These are phyloP conservation scores for Leccinum ponderosum DNA, from an alignment of 1,284 basidiomycete species.

Conservation along the genomic window DNA sequence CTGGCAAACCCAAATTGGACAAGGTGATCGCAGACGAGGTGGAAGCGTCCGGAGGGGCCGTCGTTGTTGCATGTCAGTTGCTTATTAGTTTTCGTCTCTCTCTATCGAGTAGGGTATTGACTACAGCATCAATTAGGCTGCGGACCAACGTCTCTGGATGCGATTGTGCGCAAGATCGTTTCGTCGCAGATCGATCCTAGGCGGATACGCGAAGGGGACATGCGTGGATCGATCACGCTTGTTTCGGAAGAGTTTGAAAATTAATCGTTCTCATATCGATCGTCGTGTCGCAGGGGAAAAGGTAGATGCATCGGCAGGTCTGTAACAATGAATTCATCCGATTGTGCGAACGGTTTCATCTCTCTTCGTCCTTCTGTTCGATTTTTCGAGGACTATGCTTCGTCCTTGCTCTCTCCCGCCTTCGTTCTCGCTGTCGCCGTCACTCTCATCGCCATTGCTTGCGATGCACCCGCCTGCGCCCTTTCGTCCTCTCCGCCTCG, in stretches of 20 bases:
- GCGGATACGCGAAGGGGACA: conserved; percentile 59
- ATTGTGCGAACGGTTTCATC: background rate
- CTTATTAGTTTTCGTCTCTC: background rate
- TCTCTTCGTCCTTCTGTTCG: background rate
- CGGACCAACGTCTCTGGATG: conserved; percentile 73
- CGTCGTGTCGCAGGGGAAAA: background rate
- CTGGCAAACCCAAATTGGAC: conserved; percentile 75
- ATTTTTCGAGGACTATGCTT: background rate
- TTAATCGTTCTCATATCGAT: conserved; percentile 27
- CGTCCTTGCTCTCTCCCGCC: too few relatives aligned
- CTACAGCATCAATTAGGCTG: conserved; percentile 50
- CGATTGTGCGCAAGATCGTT: conserved; percentile 68
- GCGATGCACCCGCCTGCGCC: too few relatives aligned
- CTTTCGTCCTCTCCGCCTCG: too few relatives aligned
- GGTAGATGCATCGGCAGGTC: background rate
- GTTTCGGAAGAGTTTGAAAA: conserved; percentile 72
- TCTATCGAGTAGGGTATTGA: background rate
- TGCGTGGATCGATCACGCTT: conserved; percentile 60
- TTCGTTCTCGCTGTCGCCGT: too few relatives aligned
- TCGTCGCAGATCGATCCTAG: conserved; percentile 61
- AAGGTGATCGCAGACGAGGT: conserved; percentile 70
- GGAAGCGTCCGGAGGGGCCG: conserved; percentile 51
- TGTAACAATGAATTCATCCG: background rate
- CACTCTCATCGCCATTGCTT: too few relatives aligned
- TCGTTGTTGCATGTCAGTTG: conserved; percentile 69